Conservation (phyloP, 2,329 filamentous ascomycete species). For the Pseudomassariella vexata region DNA sequence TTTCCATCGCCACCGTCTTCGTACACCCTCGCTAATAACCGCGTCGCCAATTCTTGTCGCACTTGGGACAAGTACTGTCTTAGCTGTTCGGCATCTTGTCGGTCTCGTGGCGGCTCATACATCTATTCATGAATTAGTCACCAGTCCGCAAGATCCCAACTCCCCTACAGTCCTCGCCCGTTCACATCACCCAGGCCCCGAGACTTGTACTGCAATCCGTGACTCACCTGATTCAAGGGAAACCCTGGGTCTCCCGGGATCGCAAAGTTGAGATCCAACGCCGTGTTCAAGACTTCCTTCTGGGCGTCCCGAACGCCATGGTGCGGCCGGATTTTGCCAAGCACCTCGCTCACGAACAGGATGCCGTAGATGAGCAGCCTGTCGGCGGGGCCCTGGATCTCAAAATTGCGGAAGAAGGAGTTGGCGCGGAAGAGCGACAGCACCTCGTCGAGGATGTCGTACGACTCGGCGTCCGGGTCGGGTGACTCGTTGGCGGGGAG, state of each 20-base stretch:
- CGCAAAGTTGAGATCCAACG: slow-evolving; percentile 89
- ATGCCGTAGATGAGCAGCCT: slow-evolving; percentile 95
- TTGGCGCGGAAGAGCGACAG: slow-evolving; percentile 92
- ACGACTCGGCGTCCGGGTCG: slow-evolving; percentile 85
- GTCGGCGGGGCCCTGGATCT: slow-evolving; percentile 95
- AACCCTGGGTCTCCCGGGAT: slow-evolving; percentile 91
- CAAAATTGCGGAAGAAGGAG: slow-evolving; percentile 98
- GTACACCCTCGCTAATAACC: slow-evolving; percentile 83
- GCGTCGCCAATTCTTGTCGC: slow-evolving; percentile 79
- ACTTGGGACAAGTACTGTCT: slow-evolving; percentile 89
- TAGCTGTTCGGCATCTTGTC: slow-evolving; percentile 83
- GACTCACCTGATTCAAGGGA: slow-evolving; percentile 76
- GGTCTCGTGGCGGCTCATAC: slow-evolving; percentile 81
- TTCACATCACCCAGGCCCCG: too few relatives aligned
- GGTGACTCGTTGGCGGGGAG: slow-evolving; percentile 58
- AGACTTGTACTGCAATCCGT: neutral
- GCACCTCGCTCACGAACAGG: slow-evolving; percentile 84
- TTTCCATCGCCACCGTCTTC: slow-evolving; percentile 67
- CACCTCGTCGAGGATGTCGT: slow-evolving; percentile 94
- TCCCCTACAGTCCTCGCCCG: neutral
- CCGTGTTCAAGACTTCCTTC: slow-evolving; percentile 81
- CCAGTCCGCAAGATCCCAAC: slow-evolving; percentile 2
- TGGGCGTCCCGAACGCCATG: slow-evolving; percentile 55
- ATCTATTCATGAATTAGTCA: slow-evolving; percentile 58
- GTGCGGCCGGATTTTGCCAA: slow-evolving; percentile 76